phyloP scores from a whole-genome alignment of 768 basidiomycete species.

The Clathrus columnatus region DNA sequence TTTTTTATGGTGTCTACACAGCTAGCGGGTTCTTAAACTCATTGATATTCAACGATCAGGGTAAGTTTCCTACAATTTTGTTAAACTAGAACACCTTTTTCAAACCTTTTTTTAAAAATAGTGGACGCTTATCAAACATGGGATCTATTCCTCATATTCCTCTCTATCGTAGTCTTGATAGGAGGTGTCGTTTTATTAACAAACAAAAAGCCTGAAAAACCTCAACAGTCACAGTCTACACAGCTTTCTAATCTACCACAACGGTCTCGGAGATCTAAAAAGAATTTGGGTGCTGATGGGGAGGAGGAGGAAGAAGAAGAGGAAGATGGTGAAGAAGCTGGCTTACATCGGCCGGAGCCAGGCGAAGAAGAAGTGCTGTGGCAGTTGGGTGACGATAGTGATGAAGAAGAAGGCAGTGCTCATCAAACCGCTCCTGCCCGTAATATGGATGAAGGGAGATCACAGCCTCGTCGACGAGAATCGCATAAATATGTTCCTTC shows the following conservation, averaged over 20 bases:
- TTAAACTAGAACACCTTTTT: background rate
- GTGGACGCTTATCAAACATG: constrained; percentile 80
- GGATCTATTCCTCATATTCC: constrained; percentile 81
- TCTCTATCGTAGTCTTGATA: constrained; percentile 80
- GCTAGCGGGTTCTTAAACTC: constrained; percentile 70
- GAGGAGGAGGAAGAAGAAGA: constrained; percentile 15
- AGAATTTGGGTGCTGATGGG: constrained; percentile 6
- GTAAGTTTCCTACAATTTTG: background rate
- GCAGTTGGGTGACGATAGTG: constrained; percentile 67
- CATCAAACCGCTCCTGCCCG: constrained; percentile 27
- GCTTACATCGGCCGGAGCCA: constrained; percentile 21
- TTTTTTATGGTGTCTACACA: constrained; percentile 91
- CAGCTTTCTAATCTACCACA: constrained; percentile 19
- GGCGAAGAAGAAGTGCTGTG: constrained; percentile 43
- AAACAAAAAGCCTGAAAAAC: constrained; percentile 74
- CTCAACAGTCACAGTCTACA: constrained; percentile 23
- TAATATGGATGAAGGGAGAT: constrained; percentile 12
- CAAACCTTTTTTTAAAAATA: constrained; percentile 54
- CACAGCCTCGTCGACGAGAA: background rate
- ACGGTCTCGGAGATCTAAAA: constrained; percentile 19
- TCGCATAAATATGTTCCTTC: constrained; percentile 3
- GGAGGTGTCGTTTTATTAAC: constrained; percentile 90
- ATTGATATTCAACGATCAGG: constrained; percentile 20
- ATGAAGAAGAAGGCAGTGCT: constrained; percentile 44
- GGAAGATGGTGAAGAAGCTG: constrained; percentile 33